Evolutionary conservation across 805 yeast genomes (phyloP), one percentile per base, ranked within the genome.

Genomic region (Kuraishia floccosa): DNA sequence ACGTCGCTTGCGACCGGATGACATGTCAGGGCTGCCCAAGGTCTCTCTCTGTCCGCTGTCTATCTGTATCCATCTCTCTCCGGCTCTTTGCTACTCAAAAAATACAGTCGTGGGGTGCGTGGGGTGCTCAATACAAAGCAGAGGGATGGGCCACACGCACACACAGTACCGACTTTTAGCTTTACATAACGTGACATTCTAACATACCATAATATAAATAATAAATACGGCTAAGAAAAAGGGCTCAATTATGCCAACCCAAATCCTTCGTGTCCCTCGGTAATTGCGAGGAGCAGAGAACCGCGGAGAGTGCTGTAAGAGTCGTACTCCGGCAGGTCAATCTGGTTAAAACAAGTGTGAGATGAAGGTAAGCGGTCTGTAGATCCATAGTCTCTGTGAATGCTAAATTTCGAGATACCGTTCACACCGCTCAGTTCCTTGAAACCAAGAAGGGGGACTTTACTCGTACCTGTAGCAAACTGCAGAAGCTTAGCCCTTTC

Each of bases 231-330:
- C 16, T 13, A 11, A 25, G 15, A n/a, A 8, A 6, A 24, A 11
- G n/a, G 13, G 8, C 25, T 25, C 22, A 19, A 19, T 35, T 29
- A 54, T 12, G 89, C 93, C 49, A 86, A 68, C 9, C 96, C 97
- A 58, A 91, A 91, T 3, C 97, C 97, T 61, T 84, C 96, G 46
- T 82, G 80, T 13, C 97, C 97, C 54, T 91, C 98, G 17, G 86
- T 82, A 12, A 91, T 73, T 0, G 98, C 96, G 41, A 82, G 51
- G 40, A 87, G 56, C 39, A 91, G 53, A 1, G 91, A 75, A 2
- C 84, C 80, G 39, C 96, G 70, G 32, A 91, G 63, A 14, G 82
- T 76, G 34, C 85, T 95, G 50, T 89, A 91, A 5, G 81, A 72
- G 32, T 80, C 94, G 55, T 91, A 91, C 16, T 85, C 91, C 0